phyloP scores from a whole-genome alignment of 495 filamentous ascomycete species.

The Neurospora sp. region DNA sequence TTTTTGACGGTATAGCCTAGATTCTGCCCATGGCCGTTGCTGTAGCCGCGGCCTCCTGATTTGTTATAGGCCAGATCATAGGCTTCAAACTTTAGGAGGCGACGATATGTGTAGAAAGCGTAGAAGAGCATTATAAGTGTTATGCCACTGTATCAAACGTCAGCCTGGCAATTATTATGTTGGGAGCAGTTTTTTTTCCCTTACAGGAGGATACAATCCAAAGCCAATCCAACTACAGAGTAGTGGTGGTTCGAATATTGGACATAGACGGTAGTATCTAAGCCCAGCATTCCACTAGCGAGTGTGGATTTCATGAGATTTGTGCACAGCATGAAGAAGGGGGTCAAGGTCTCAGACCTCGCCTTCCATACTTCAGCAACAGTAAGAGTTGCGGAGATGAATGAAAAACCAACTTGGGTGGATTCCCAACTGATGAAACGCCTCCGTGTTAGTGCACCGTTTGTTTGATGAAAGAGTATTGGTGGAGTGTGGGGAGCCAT shows the following conservation, averaged over 20 bases:
- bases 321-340: constrained; percentile 33
- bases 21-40: constrained; percentile 5
- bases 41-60: constrained; percentile 10
- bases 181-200: too few relatives aligned
- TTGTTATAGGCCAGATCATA: constrained; percentile 22
- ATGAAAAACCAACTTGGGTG: constrained; percentile 33
- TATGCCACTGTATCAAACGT: constrained; percentile 15
- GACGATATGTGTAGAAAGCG: constrained; percentile 29
- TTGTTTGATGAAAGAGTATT: not conserved
- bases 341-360: constrained; percentile 35
- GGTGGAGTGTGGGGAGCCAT: not conserved
- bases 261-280: constrained; percentile 34
- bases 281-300: constrained; percentile 29
- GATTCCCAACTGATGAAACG: constrained; percentile 31
- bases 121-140: constrained; percentile 28
- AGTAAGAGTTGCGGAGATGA: constrained; percentile 30
- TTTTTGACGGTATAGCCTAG: constrained; percentile 11
- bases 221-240: constrained; percentile 29
- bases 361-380: constrained; percentile 31
- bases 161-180: not conserved
- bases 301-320: constrained; percentile 35
- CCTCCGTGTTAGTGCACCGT: not conserved
- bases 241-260: constrained; percentile 29
- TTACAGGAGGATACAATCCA: constrained; percentile 34
- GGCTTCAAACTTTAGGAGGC: constrained; percentile 32